phyloP scores from a whole-genome alignment of 164 flowering plant genomes.

The Akebia trifoliata region DNA sequence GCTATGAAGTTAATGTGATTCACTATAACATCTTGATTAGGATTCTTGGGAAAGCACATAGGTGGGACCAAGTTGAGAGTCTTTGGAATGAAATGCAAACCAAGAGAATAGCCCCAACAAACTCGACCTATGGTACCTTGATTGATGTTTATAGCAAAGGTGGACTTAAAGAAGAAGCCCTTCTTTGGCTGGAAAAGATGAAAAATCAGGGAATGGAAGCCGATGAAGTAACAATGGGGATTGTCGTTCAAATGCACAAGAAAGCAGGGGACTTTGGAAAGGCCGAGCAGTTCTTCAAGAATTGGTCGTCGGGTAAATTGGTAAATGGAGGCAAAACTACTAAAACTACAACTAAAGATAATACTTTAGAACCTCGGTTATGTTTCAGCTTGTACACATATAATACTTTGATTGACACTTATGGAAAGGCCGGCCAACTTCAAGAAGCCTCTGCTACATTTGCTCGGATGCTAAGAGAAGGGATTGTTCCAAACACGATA shows the following conservation, averaged over 20 bases:
- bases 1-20: slow-evolving; percentile 87
- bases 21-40: slow-evolving; percentile 87
- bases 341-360: background rate
- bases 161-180: slow-evolving; percentile 61
- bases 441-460: slow-evolving; percentile 68
- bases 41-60: slow-evolving; percentile 67
- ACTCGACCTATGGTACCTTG: slow-evolving; percentile 83
- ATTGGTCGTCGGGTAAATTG: slow-evolving; percentile 51
- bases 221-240: slow-evolving; percentile 90
- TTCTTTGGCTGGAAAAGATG: slow-evolving; percentile 72
- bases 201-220: slow-evolving; percentile 63
- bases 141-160: slow-evolving; percentile 90
- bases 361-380: slow-evolving; percentile 16
- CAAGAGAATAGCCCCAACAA: slow-evolving; percentile 46
- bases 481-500: slow-evolving; percentile 64
- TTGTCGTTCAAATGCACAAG: slow-evolving; percentile 72
- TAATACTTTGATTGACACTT: slow-evolving; percentile 80
- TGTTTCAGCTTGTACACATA: slow-evolving; percentile 58
- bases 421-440: slow-evolving; percentile 86
- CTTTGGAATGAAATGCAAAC: slow-evolving; percentile 69
- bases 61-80: slow-evolving; percentile 52
- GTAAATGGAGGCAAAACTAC: slow-evolving; percentile 9
- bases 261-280: slow-evolving; percentile 68
- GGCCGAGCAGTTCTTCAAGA: slow-evolving; percentile 72
- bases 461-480: slow-evolving; percentile 59